Evolutionary conservation across 2,329 filamentous ascomycete genomes (phyloP), one percentile per base, ranked within the genome.

Genomic region (Aspergillus glaucus): DNA sequence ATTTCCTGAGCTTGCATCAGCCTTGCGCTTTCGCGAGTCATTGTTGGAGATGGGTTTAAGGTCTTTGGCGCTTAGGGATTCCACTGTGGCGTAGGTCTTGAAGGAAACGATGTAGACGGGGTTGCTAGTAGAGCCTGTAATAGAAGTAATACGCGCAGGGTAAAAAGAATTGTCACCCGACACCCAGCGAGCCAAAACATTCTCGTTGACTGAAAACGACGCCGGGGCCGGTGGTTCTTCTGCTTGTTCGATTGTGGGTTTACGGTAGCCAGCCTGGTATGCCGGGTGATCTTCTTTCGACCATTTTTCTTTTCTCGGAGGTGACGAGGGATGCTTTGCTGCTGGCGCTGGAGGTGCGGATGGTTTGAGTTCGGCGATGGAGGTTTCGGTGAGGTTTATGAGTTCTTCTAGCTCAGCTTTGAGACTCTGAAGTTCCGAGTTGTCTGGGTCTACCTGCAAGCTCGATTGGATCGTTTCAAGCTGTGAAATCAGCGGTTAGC

Each of bases 41-140:
- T 80, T 84, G 54, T 67, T 66, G 45, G 82, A 80, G 32, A 93
- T 74, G 45, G 90, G 88, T 61, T 88, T 85, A 56, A 96, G 88
- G 62, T 97, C 90, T 68, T 86, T 85, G 53, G 86, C 82, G 51
- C 85, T 81, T 52, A 95, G 72, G 30, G 87, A 93, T 69, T 95
- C 90, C 42, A 86, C 88, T 19, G 80, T 89, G 44, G 67, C 66
- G 72, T 97, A 97, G 62, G 83, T 88, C 72, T 94, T 92, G 77
- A 97, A 98, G 59, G 87, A 93, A 68, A 98, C 91, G 43, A 88
- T 86, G 68, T 96, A 98, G 55, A 96, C 88, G 32, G 91, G 92
- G 46, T 88, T 87, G 40, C 84, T 87, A n/a, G 86, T 85, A 7
- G 90, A 95, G 50, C 93, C 93, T 19, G 92, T 96, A 60, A 96